phyloP scores from a whole-genome alignment of 2,329 filamentous ascomycete genomes.

The Colletotrichum sp. region DNA sequence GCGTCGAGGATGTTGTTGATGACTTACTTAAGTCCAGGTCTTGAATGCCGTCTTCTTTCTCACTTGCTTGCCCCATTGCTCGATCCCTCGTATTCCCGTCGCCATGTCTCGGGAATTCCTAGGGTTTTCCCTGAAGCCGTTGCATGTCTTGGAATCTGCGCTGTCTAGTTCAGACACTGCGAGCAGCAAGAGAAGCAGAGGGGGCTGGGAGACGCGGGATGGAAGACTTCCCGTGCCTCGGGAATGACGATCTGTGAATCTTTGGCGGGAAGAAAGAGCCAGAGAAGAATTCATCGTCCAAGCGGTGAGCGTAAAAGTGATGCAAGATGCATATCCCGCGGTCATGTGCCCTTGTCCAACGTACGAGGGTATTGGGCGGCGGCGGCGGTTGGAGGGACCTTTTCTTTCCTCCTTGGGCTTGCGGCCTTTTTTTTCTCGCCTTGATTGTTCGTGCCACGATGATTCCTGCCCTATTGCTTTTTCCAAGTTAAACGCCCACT shows the following conservation, averaged over 20 bases:
- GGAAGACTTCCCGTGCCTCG: background rate
- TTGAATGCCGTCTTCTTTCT: background rate
- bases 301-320: conserved; percentile 16
- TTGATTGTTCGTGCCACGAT: conserved; percentile 11
- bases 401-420: background rate
- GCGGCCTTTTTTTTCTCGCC: background rate
- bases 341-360: conserved; percentile 19
- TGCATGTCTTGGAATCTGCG: background rate
- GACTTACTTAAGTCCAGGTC: conserved; percentile 2
- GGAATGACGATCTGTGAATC: background rate
- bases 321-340: background rate
- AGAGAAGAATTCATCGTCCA: background rate
- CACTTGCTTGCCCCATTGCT: background rate
- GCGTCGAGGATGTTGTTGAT: background rate
- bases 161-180: background rate
- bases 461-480: background rate
- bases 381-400: background rate
- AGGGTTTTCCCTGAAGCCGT: background rate
- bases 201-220: background rate
- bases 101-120: background rate
- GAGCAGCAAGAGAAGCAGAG: background rate
- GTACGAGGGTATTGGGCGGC: background rate
- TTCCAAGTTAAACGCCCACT: background rate
- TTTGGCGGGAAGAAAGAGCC: background rate
- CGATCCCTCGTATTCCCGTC: background rate